Percentiles rank a stretch among this genome's conserved stretches.
phyloP scores from a whole-genome alignment of 371 early-diverging fungal species.

The Mycotypha africana region DNA sequence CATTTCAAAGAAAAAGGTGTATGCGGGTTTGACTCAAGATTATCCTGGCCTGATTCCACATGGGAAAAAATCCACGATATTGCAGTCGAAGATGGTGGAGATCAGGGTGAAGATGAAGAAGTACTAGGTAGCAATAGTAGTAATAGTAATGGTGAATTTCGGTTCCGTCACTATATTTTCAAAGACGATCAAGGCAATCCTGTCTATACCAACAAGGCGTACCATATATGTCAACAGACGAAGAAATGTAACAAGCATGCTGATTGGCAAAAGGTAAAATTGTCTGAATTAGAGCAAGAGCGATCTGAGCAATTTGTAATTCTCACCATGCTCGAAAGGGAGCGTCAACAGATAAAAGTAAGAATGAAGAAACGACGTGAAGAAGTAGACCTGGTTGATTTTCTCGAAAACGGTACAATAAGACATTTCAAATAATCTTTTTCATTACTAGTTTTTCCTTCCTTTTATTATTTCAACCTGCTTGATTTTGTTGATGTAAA shows the following conservation, averaged over 20 bases:
- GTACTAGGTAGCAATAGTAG: too few species aligned
- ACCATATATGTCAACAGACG: slow-evolving; percentile 19
- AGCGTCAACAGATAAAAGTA: slow-evolving; percentile 35
- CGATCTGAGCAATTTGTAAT: slow-evolving; percentile 28
- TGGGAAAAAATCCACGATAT: slow-evolving; percentile 20
- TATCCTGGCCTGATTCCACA: slow-evolving; percentile 42
- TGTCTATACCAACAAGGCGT: slow-evolving; percentile 1
- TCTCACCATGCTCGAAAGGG: slow-evolving; percentile 27
- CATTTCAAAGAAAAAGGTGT: slow-evolving; percentile 17
- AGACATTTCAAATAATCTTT: too few species aligned
- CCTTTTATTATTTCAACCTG: too few species aligned
- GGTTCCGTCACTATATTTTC: too few species aligned
- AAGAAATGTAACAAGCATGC: slow-evolving; percentile 39
- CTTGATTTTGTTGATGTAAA: too few species aligned
- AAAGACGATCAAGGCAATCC: neutral
- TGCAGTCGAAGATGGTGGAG: too few species aligned
- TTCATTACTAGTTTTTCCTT: too few species aligned
- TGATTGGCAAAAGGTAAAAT: slow-evolving; percentile 48
- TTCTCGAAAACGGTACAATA: slow-evolving; percentile 32
- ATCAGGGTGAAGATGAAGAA: slow-evolving; percentile 1
- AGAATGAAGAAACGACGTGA: slow-evolving; percentile 38
- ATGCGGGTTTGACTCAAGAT: slow-evolving; percentile 54
- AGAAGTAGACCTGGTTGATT: slow-evolving; percentile 22
- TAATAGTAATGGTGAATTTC: too few species aligned
- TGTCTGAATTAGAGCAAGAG: slow-evolving; percentile 51